Base-by-base conservation (phyloP, 306 rosid genomes). In the Malus sieversii region DNA sequence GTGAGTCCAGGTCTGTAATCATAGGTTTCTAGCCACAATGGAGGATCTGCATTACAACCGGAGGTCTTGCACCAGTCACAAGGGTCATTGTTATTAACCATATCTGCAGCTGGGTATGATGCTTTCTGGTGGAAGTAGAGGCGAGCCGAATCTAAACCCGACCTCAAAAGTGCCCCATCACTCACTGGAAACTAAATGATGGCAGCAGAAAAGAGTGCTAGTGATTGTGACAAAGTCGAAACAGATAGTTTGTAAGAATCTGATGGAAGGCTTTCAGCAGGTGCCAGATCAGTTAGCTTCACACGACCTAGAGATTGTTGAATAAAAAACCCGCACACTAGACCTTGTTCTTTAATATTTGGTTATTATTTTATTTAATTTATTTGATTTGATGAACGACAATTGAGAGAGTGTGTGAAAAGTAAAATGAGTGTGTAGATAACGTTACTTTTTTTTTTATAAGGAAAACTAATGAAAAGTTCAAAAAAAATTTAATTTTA, bases 31-130 rank as follows among this genome's bases (percentile, higher is more conserved):
- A 87, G 91, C 97, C 97, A 95, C 81, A 83, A 52, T 70, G 89
- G 92, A 72, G 98, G 77, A 83, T 95, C 93, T 20, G 93, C 87
- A 78, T 86, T 83, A 78, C 90, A 95, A 69, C 99, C 99, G 48
- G 98, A 90, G 57, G 98, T 90, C 85, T 88, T 95, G 84, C 98
- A 92, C 98, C 99, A 92, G 75, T 90, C 99, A 8, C 77, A 96
- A 48, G 97, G 84, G 46, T 92, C 97, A 65, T 75, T 80, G 45
- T 76, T 66, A 76, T 86, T 84, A 67, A 89, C 87, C 82, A 89
- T 76, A 62, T 92, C 93, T 1, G 87, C 75, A 80, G 97, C 83
- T 42, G 93, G 91, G 67, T 86, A 95, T 16, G 92, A 75, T 61
- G 91, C 91, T 81, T 90, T 90, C 59, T 92, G 99, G 71, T 92